Evolutionary conservation across 1,284 basidiomycete genomes (phyloP).

Genomic region (Peniophora sp.): DNA sequence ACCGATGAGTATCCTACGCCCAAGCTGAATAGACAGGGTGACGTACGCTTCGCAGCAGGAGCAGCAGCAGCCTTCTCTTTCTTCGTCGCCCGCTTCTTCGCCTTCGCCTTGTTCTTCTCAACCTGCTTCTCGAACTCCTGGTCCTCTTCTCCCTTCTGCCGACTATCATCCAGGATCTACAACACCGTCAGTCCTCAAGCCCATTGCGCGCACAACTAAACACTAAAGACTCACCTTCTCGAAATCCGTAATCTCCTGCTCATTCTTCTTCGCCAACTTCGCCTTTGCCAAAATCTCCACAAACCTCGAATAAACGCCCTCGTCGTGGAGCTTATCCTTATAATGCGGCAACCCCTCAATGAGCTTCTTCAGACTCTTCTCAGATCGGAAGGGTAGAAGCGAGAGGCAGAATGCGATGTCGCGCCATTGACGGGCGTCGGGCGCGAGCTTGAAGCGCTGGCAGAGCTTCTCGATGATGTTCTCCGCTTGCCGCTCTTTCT

Average conservation of each 20-base stretch:
- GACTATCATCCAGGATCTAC: conserved; percentile 78
- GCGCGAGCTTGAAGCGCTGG: conserved; percentile 85
- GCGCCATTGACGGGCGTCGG: conserved; percentile 91
- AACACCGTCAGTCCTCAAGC: background rate
- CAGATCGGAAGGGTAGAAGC: conserved; percentile 93
- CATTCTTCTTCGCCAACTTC: conserved; percentile 85
- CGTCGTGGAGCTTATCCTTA: conserved; percentile 92
- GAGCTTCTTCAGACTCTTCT: conserved; percentile 92
- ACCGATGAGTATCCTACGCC: no score
- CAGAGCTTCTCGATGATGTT: conserved; percentile 93
- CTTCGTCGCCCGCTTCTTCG: conserved; percentile 58
- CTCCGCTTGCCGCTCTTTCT: conserved; percentile 98
- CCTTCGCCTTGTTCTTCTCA: conserved; percentile 72
- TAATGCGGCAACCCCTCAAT: conserved; percentile 90
- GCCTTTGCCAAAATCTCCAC: conserved; percentile 86
- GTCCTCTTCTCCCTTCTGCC: conserved; percentile 84
- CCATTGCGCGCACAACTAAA: background rate
- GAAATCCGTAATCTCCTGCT: conserved; percentile 85
- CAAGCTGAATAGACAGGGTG: no score
- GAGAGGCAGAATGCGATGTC: conserved; percentile 97
- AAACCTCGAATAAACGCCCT: conserved; percentile 78
- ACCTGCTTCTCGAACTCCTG: conserved; percentile 83
- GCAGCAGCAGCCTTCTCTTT: no score
- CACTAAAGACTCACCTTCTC: conserved; percentile 47
- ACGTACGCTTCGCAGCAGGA: no score